Evolutionary conservation across 331 rosid genomes (phyloP), one percentile per base, ranked within the genome.

Genomic region (Malus hybrid): DNA sequence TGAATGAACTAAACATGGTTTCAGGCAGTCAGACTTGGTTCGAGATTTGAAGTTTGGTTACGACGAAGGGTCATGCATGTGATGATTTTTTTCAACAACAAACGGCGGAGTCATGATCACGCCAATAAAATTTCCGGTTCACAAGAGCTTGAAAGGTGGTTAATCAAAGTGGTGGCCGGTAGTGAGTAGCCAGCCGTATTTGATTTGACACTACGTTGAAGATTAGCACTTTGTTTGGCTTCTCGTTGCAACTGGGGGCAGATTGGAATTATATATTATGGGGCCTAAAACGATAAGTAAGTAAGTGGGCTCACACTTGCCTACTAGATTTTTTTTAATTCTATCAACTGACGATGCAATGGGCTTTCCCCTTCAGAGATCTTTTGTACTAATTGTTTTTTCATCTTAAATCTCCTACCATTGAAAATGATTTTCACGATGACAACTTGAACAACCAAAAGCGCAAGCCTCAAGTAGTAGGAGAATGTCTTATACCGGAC

Each of bases 151-250:
- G 59, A 27, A 39, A 65, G 64, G 24, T 27, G 64, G 24, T 27
- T 72, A 15, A 6, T 15, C 39, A 12, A 28, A 34, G 72, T n/a
- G 34, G 68, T 44, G 80, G 69, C 74, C 72, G 59, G 48, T 19
- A 10, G 70, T 34, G 50, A 66, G 27, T 46, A 24, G 78, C 50
- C 86, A 60, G 76, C 63, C 56, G n/a, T 15, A 4, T 15, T 78
- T 24, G 71, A 82, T 69, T 69, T 74, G 82, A 74, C 77, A 44
- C 48, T 12, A 11, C 4, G 14, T 9, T 18, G 22, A 7, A 62
- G 42, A 4, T 32, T 16, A 1, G 9, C 10, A 12, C 9, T 61
- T 27, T 11, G 12, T 39, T 6, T 27, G 28, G 18, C 69, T 32
- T 64, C 44, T 64, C 24, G 69, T 62, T 62, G 1, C 67, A 62